These are phyloP conservation scores for Diaporthe longicolla DNA, from an alignment of 2,329 filamentous ascomycete genomes.

Conservation along the genomic window DNA sequence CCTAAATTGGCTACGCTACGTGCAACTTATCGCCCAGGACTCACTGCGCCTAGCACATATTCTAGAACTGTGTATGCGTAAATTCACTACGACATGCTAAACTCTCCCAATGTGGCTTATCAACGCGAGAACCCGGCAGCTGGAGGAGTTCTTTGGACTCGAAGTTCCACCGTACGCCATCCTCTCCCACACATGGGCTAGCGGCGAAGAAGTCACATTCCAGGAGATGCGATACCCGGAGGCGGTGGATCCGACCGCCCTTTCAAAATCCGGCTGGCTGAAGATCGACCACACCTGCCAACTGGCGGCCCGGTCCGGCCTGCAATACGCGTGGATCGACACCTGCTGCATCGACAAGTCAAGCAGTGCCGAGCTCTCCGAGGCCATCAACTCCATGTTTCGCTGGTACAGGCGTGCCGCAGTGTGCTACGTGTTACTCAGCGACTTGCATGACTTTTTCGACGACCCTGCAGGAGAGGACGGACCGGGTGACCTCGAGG, in stretches of 20 bases:
- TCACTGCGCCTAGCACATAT: not conserved
- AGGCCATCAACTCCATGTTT: slow-evolving; percentile 42
- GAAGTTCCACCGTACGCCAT: slow-evolving; percentile 29
- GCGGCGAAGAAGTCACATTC: slow-evolving; percentile 34
- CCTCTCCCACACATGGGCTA: slow-evolving; percentile 39
- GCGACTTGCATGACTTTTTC: not conserved
- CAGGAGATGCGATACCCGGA: slow-evolving; percentile 8
- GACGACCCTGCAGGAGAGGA: too few relatives aligned
- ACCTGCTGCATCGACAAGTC: slow-evolving; percentile 42
- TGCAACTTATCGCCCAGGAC: not conserved
- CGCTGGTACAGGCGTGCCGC: slow-evolving; percentile 35
- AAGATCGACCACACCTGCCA: slow-evolving; percentile 31
- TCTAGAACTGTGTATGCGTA: not conserved
- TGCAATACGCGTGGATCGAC: slow-evolving; percentile 38
- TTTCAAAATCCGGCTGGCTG: slow-evolving; percentile 9
- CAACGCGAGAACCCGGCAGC: slow-evolving; percentile 20
- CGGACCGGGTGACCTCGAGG: not conserved
- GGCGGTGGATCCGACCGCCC: not conserved
- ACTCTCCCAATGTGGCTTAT: slow-evolving; percentile 33
- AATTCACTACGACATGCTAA: not conserved
- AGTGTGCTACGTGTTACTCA: slow-evolving; percentile 35
- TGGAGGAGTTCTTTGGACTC: slow-evolving; percentile 33
- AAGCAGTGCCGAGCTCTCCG: slow-evolving; percentile 39
- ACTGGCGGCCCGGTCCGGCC: slow-evolving; percentile 6
- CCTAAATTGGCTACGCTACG: not conserved